Evolutionary conservation across 192 early-diverging fungal genomes (phyloP).

Genomic region (Gryganskiella cystojenkinii): DNA sequence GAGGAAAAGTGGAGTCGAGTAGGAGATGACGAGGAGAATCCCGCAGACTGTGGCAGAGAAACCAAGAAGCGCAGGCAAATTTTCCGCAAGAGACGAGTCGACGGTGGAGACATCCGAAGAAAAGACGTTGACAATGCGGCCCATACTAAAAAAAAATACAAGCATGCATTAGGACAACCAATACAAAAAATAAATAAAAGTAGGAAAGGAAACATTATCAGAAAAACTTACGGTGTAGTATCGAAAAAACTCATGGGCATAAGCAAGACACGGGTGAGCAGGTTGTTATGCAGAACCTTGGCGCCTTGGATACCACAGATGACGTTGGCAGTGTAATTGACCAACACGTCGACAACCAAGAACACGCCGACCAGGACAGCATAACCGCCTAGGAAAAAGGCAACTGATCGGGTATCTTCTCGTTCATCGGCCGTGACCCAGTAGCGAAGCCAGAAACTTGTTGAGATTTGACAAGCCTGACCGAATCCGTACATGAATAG

Average conservation of each 20-base stretch:
- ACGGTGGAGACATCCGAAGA: slow-evolving; percentile 75
- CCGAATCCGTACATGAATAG: slow-evolving; percentile 14
- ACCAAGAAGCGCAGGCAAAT: no score
- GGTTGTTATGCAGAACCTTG: slow-evolving; percentile 56
- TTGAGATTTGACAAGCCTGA: slow-evolving; percentile 26
- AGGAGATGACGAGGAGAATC: slow-evolving; percentile 70
- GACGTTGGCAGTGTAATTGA: slow-evolving; percentile 45
- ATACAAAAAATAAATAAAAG: no score
- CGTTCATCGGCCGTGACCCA: slow-evolving; percentile 35
- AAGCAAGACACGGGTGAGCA: slow-evolving; percentile 57
- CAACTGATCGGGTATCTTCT: slow-evolving; percentile 33
- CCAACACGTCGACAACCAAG: slow-evolving; percentile 25
- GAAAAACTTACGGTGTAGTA: slow-evolving; percentile 59
- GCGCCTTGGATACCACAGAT: slow-evolving; percentile 64
- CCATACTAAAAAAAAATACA: slow-evolving; percentile 42
- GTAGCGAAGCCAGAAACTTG: slow-evolving; percentile 41
- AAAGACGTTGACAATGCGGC: slow-evolving; percentile 88
- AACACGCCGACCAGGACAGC: slow-evolving; percentile 60
- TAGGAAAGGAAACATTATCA: slow-evolving; percentile 83
- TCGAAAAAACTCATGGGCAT: slow-evolving; percentile 72
- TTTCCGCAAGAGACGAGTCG: neutral
- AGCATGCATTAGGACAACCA: no score
- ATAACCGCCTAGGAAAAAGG: slow-evolving; percentile 70
- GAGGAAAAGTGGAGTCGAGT: slow-evolving; percentile 73
- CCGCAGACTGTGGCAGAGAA: slow-evolving; percentile 52